Evolutionary conservation across 306 rosid genomes (phyloP).

Genomic region (Bauhinia variegata): DNA sequence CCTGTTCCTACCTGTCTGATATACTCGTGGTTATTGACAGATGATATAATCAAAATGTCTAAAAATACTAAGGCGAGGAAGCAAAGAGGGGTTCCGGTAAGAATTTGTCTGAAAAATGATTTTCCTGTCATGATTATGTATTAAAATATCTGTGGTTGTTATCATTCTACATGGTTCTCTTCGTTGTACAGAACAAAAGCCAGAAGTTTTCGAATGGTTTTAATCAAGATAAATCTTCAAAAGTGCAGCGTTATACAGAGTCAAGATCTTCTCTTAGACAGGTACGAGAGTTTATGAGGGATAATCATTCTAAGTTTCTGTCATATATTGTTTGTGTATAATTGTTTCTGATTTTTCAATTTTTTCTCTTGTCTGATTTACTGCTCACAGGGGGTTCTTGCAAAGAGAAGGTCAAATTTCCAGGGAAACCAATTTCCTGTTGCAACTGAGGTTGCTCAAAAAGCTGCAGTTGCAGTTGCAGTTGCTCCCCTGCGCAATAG

Average conservation of each 20-base stretch:
- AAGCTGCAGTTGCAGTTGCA: slow-evolving; percentile 52
- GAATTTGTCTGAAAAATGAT: slow-evolving; percentile 1
- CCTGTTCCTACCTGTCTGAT: background rate
- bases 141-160: slow-evolving; percentile 5
- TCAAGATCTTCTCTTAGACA: slow-evolving; percentile 83
- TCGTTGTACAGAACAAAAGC: slow-evolving; percentile 61
- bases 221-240: slow-evolving; percentile 67
- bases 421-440: slow-evolving; percentile 77
- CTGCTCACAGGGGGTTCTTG: slow-evolving; percentile 66
- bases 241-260: slow-evolving; percentile 62
- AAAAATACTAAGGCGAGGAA: slow-evolving; percentile 52
- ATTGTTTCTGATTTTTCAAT: background rate
- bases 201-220: slow-evolving; percentile 50
- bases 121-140: background rate
- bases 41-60: slow-evolving; percentile 84
- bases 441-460: slow-evolving; percentile 68
- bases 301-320: background rate
- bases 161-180: slow-evolving; percentile 2
- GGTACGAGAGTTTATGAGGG: slow-evolving; percentile 43
- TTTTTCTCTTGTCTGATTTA: background rate
- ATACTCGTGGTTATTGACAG: slow-evolving; percentile 36
- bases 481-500: slow-evolving; percentile 62
- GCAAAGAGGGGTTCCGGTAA: slow-evolving; percentile 62
- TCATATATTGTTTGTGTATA: background rate
- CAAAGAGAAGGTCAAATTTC: slow-evolving; percentile 82